Evolutionary conservation across 1,139 yeast species (phyloP), one percentile per base, ranked within the genome.

Genomic region (Nakaseomyces nivariensis): DNA sequence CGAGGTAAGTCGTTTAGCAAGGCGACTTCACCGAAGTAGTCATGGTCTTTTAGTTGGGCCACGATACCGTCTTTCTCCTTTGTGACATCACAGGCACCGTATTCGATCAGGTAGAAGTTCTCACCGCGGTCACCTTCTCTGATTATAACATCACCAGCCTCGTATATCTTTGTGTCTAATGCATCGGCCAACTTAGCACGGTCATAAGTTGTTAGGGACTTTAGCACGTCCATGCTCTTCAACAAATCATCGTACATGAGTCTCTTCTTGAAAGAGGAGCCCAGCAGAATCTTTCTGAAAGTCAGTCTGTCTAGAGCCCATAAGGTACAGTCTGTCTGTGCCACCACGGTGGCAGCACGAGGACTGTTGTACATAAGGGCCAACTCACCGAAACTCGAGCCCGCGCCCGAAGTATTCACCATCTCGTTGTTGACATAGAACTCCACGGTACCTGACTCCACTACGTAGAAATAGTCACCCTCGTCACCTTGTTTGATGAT

Each of bases 351-450:
- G 17, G 97, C 98, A 5, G 97, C 98, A 69, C 98, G 81, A 53
- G 97, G 97, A 24, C 97, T 82, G 69, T 92, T 92, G 72, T 92
- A 92, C 96, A 92, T 89, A 61, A 92, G 77, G 1, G 98, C 98
- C 63, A 92, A 77, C 68, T 92, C 98, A 62, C 98, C 98, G 70
- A 92, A 92, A 44, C 95, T 84, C 5, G 95, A 81, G 4, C 97
- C 97, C 45, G 88, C 81, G 24, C 86, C 83, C 31, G 88, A 78
- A 3, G 85, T 74, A 60, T 80, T 85, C 48, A 89, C 94, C 61
- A 81, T 78, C 49, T 77, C 68, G 48, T 84, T 90, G 63, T 87
- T 79, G 45, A 85, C 90, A 58, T 76, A 77, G 62, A 82, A 89
- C 56, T 87, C 94, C 49, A 92, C 96, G 1, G 77, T 70, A 49